A percentile compares a stretch with the other conserved stretches of the same genome.
Evolutionary conservation across 768 basidiomycete genomes (phyloP).

Genomic region (Phlegmacium glaucopus): DNA sequence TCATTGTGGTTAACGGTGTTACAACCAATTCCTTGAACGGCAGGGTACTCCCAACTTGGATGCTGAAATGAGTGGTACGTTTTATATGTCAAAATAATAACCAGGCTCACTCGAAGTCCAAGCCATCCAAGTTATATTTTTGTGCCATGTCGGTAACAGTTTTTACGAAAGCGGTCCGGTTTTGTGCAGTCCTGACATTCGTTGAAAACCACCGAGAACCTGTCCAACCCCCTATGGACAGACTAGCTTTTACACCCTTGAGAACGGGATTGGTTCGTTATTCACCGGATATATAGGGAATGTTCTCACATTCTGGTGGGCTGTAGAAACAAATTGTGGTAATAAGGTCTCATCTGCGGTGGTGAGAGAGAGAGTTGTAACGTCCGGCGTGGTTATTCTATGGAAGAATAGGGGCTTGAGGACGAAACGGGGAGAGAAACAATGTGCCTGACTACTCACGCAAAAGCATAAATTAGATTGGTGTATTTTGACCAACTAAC

Average conservation of each 20-base stretch:
- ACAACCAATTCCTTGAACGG: slow-evolving; percentile 60
- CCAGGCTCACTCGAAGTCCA: slow-evolving; percentile 61
- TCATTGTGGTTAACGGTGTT: slow-evolving; percentile 64
- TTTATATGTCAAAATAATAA: neutral
- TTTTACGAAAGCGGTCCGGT: slow-evolving; percentile 56
- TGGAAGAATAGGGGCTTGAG: slow-evolving; percentile 1
- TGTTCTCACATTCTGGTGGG: slow-evolving; percentile 35
- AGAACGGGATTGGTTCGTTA: neutral
- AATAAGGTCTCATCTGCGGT: slow-evolving; percentile 45
- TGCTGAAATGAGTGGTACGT: slow-evolving; percentile 2
- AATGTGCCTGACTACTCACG: slow-evolving; percentile 36
- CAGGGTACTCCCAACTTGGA: slow-evolving; percentile 84
- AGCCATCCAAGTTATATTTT: slow-evolving; percentile 52
- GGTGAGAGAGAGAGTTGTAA: slow-evolving; percentile 29
- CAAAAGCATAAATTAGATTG: slow-evolving; percentile 58
- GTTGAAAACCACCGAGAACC: slow-evolving; percentile 62
- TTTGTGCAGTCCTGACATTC: slow-evolving; percentile 48
- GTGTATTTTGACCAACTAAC: slow-evolving; percentile 53
- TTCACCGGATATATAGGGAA: neutral
- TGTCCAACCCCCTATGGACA: slow-evolving; percentile 69
- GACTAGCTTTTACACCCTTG: slow-evolving; percentile 52
- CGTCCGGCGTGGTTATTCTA: slow-evolving; percentile 39
- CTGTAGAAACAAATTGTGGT: slow-evolving; percentile 50
- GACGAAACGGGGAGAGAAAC: neutral
- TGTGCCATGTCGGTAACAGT: slow-evolving; percentile 47